Evolutionary conservation across 169 alveolate genomes (phyloP).

Genomic region (Plasmodium yoelii): DNA sequence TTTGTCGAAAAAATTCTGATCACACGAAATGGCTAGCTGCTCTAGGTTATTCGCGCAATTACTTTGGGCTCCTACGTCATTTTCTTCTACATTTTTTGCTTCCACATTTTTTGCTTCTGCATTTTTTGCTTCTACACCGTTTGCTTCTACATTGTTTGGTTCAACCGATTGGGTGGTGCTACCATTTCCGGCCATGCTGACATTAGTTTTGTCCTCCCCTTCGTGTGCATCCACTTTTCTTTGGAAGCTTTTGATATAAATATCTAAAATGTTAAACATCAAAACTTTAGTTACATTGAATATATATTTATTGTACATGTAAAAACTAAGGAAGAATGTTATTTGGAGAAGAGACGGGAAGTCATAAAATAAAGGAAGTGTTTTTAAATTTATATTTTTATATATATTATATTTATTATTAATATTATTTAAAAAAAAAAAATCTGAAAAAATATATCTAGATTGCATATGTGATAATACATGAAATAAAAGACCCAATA

Average conservation of each 20-base stretch:
- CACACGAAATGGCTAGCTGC: too few relatives aligned
- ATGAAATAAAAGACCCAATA: constrained; percentile 5
- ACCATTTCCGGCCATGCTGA: neutral
- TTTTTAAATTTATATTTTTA: neutral
- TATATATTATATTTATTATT: constrained; percentile 26
- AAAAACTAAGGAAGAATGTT: neutral
- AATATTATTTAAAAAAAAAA: constrained; percentile 15
- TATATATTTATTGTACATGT: neutral
- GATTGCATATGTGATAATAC: constrained; percentile 28
- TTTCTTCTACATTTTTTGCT: neutral
- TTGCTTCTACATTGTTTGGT: neutral
- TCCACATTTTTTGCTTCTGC: too few relatives aligned
- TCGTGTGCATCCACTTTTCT: too few relatives aligned
- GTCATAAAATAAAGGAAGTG: neutral
- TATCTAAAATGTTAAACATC: neutral
- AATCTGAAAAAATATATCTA: neutral
- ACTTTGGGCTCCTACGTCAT: too few relatives aligned
- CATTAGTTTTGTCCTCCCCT: neutral
- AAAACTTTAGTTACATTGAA: neutral
- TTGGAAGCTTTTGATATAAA: too few relatives aligned
- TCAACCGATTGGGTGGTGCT: neutral
- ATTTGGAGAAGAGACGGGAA: constrained; percentile 9
- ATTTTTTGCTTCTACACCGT: too few relatives aligned
- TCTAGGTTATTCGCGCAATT: too few relatives aligned
- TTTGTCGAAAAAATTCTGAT: constrained; percentile 2